phyloP scores from a whole-genome alignment of 2,329 filamentous ascomycete genomes.

The Penicillium sp. region DNA sequence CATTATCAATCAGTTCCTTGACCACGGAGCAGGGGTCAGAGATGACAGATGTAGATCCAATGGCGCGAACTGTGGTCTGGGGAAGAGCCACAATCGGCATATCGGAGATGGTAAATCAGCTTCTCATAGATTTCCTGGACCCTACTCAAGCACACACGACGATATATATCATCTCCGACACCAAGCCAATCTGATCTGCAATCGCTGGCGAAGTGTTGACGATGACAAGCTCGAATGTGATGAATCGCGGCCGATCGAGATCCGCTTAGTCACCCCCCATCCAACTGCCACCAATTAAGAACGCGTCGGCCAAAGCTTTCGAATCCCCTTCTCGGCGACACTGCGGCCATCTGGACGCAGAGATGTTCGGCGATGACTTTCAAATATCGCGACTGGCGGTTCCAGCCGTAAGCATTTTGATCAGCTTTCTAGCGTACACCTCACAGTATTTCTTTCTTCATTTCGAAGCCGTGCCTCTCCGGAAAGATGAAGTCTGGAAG shows the following conservation, averaged over 20 bases:
- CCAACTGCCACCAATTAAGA: constrained; percentile 9
- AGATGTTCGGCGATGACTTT: constrained; percentile 27
- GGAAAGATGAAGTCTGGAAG: constrained; percentile 47
- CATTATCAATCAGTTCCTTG: constrained; percentile 67
- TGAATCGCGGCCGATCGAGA: background rate
- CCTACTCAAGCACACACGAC: background rate
- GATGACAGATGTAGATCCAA: constrained; percentile 58
- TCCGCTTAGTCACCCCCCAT: constrained; percentile 18
- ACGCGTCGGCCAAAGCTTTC: constrained; percentile 9
- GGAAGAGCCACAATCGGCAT: constrained; percentile 50
- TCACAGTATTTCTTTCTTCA: constrained; percentile 58
- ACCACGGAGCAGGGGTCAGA: constrained; percentile 57
- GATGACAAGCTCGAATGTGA: background rate
- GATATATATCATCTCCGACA: background rate
- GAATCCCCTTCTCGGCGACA: background rate
- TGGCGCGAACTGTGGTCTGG: constrained; percentile 46
- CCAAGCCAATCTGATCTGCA: background rate
- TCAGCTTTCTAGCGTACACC: constrained; percentile 58
- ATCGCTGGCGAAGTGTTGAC: background rate
- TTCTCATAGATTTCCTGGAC: constrained; percentile 4
- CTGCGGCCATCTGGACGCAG: constrained; percentile 10
- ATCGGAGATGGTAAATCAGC: constrained; percentile 11
- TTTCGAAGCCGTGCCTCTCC: constrained; percentile 55
- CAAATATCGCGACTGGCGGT: constrained; percentile 48
- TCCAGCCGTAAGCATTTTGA: constrained; percentile 54